A percentile compares a stretch with the other conserved stretches of the same genome.
These are phyloP conservation scores for Amoebophrya sp. DNA, from an alignment of 169 alveolate species.

Conservation along the genomic window DNA sequence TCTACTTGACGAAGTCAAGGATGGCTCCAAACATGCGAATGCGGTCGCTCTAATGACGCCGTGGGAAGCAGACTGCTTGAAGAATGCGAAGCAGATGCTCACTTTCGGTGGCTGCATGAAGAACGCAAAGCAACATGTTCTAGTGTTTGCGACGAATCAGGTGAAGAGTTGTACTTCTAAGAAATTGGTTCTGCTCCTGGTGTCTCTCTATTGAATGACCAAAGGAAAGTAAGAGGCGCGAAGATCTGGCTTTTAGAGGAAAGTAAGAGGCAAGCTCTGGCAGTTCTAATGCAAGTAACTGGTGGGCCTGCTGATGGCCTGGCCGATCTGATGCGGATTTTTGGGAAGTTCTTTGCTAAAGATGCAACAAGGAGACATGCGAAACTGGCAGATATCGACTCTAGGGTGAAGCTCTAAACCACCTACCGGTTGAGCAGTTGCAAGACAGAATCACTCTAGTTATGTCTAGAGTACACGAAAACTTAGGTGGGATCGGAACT, in stretches of 20 bases:
- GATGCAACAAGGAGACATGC: too few relatives aligned
- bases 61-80: neutral
- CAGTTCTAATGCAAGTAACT: neutral
- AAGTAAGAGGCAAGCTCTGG: too few relatives aligned
- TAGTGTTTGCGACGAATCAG: neutral
- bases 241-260: too few relatives aligned
- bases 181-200: too few relatives aligned
- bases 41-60: too few relatives aligned
- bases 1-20: too few relatives aligned
- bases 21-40: too few relatives aligned
- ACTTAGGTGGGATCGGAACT: neutral
- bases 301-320: neutral
- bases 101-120: neutral
- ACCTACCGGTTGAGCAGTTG: neutral
- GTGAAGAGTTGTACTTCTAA: neutral
- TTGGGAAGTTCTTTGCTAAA: neutral
- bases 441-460: neutral
- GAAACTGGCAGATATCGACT: too few relatives aligned
- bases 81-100: neutral
- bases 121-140: neutral
- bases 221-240: too few relatives aligned
- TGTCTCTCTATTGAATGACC: too few relatives aligned
- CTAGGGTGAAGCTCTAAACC: too few relatives aligned
- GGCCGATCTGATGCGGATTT: neutral
- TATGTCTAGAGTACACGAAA: neutral